Base-by-base conservation (phyloP, 106 monocot genomes). In the Allium sativum region DNA sequence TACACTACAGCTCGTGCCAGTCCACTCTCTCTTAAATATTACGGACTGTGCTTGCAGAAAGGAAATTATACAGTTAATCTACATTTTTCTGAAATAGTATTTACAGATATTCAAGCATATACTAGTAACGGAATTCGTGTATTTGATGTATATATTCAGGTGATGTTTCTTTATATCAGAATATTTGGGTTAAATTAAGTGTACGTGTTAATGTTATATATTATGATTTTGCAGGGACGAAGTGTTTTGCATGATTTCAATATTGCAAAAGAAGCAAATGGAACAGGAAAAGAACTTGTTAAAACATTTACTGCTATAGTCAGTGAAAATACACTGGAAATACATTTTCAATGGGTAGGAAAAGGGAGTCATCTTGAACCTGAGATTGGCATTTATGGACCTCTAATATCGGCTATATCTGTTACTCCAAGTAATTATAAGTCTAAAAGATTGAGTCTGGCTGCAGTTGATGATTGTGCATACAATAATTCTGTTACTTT, bases 371-470 rank as follows among this genome's bases (percentile, higher is more conserved):
- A 58, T 48, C 48, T 48, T 9, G 62, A 72, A 45, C 77, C 77
- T 9, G 16, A 20, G 0, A 55, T 56, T n/a, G 67, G 72, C 13
- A 62, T 78, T 61, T 78, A 78, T 57, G 85, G 85, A 8, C 85
- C 85, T 48, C 75, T 81, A 48, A 68, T 84, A 64, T 84, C 84
- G 59, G 84, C 84, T 59, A 84, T 84, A 54, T 64, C 84, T 65
- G 77, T 85, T 5, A 85, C 68, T 56, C 80, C 85, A 45, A 81
- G 85, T 84, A 68, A 50, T 31, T 31, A 31, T 31, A 31, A 31
- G 31, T 31, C 5, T 31, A 31, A 31, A 31, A 31, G 5, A 31
- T 31, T 31, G 31, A 31, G 31, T 31, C 2, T 31, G 31, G 31
- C 5, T 31, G 31, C 31, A 31, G 31, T 31, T 31, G 31, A 31